phyloP scores from a whole-genome alignment of 352 stramenopile genomes.

The Paralagenidium karlingii region DNA sequence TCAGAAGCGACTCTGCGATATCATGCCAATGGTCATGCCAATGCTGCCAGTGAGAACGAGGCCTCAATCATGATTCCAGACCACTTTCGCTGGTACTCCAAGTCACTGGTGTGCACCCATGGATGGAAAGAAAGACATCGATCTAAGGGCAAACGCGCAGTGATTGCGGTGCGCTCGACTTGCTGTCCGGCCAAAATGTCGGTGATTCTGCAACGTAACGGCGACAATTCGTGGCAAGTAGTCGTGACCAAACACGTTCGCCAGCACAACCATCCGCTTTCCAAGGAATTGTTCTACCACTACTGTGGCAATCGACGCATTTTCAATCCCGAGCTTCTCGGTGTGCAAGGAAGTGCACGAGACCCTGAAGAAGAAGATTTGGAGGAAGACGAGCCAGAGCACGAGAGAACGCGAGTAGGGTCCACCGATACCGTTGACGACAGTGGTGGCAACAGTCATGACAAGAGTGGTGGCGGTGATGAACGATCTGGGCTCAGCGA shows the following conservation, averaged over 20 bases:
- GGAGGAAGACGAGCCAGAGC: too few species aligned
- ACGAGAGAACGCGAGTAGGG: too few species aligned
- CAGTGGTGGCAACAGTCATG: too few species aligned
- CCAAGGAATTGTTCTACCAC: slow-evolving; percentile 56
- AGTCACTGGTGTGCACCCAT: slow-evolving; percentile 72
- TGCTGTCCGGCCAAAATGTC: slow-evolving; percentile 70
- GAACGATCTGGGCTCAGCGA: too few species aligned
- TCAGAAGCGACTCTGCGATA: too few species aligned
- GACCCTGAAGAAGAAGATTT: neutral
- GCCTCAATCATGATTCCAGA: slow-evolving; percentile 51
- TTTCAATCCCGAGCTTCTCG: slow-evolving; percentile 56
- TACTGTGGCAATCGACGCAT: slow-evolving; percentile 71
- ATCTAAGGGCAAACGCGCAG: slow-evolving; percentile 47
- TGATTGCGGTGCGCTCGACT: slow-evolving; percentile 43
- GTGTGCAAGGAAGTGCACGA: slow-evolving; percentile 8
- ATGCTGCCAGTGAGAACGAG: too few species aligned
- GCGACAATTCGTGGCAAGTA: slow-evolving; percentile 37
- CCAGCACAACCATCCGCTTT: slow-evolving; percentile 61
- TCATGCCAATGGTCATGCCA: too few species aligned
- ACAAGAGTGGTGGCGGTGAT: slow-evolving; percentile 1
- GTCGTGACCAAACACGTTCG: slow-evolving; percentile 64
- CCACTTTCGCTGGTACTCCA: slow-evolving; percentile 64
- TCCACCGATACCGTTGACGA: too few species aligned
- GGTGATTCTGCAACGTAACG: slow-evolving; percentile 48
- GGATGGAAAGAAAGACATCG: slow-evolving; percentile 62